Base-by-base conservation (phyloP, 805 yeast genomes). In the Metschnikowia peoriensis region DNA sequence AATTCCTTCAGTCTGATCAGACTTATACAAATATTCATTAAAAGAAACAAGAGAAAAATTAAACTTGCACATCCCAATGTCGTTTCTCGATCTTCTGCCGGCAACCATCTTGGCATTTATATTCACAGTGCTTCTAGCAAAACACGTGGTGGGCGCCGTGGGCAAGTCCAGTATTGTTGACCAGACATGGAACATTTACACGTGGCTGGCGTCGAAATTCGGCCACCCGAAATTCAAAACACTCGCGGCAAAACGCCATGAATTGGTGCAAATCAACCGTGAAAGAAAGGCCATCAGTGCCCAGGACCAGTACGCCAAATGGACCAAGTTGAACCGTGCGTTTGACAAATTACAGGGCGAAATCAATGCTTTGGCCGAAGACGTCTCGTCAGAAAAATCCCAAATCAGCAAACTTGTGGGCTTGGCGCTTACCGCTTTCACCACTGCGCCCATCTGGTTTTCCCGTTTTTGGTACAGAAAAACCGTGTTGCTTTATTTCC, bases 291-390 rank as follows among this genome's bases (percentile, higher is more conserved):
- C 76, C 2, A 80, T 91, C 9, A 82, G 89, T 50, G 93, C 97
- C 1, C 97, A 93, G 68, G 97, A 94, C 66, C 85, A 94, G 62
- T 94, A 93, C 67, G 97, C 97, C 29, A 85, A 82, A 63, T 94
- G 98, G 98, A 96, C 97, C 1, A 90, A 90, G 66, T 76, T 92
- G 56, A 92, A 90, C 63, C 80, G 99, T 46, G 80, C 78, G 60
- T 71, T 78, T 52, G 91, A 86, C 58, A 77, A 79, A 53, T 63
- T 88, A 46, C 75, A 77, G 42, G 73, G 68, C 14, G 83, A 87
- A 54, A 71, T 86, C 41, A 78, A 75, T 15, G 52, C 60, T 8
- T 58, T 81, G 44, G 78, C 75, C 47, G 65, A 68, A 41, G 61
- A 67, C 10, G 62, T 86, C 12, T 62, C 72, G 6, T 41, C 64